phyloP scores from a whole-genome alignment of 2,329 filamentous ascomycete genomes.

The Cordyceps fumosorosea region DNA sequence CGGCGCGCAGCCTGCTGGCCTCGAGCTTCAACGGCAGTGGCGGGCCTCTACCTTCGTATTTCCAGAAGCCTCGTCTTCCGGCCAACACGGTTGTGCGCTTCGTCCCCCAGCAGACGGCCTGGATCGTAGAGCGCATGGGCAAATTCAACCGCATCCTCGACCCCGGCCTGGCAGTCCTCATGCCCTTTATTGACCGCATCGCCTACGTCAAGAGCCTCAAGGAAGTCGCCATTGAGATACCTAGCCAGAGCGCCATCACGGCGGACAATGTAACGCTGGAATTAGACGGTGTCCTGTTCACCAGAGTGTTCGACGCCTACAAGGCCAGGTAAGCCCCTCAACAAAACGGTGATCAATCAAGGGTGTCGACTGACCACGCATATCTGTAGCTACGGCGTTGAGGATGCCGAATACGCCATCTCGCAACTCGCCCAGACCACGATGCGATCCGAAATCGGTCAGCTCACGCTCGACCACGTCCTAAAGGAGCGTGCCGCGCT shows the following conservation, averaged over 20 bases:
- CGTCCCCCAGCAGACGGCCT: slow-evolving; percentile 98
- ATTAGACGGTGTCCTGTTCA: slow-evolving; percentile 92
- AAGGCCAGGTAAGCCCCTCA: slow-evolving; percentile 69
- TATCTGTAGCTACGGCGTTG: slow-evolving; percentile 78
- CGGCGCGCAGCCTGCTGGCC: slow-evolving; percentile 26
- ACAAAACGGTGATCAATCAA: not conserved
- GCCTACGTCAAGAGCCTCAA: slow-evolving; percentile 97
- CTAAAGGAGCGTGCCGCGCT: slow-evolving; percentile 93
- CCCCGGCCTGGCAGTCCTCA: slow-evolving; percentile 80
- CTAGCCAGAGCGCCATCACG: slow-evolving; percentile 94
- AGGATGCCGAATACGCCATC: slow-evolving; percentile 98
- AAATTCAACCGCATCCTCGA: slow-evolving; percentile 91
- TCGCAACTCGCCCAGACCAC: slow-evolving; percentile 96
- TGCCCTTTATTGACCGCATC: slow-evolving; percentile 90
- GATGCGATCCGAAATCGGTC: slow-evolving; percentile 97
- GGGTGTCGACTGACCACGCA: not conserved
- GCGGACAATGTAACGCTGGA: slow-evolving; percentile 97
- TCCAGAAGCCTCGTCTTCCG: slow-evolving; percentile 67
- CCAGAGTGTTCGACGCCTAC: slow-evolving; percentile 93
- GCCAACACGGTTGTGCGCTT: slow-evolving; percentile 94
- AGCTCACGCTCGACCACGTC: slow-evolving; percentile 92
- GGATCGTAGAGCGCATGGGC: slow-evolving; percentile 99
- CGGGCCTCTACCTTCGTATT: slow-evolving; percentile 60
- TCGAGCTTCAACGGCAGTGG: slow-evolving; percentile 24
- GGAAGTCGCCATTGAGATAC: slow-evolving; percentile 93